Conservation (phyloP, 768 basidiomycete genomes). For the Lactarius vividus region DNA sequence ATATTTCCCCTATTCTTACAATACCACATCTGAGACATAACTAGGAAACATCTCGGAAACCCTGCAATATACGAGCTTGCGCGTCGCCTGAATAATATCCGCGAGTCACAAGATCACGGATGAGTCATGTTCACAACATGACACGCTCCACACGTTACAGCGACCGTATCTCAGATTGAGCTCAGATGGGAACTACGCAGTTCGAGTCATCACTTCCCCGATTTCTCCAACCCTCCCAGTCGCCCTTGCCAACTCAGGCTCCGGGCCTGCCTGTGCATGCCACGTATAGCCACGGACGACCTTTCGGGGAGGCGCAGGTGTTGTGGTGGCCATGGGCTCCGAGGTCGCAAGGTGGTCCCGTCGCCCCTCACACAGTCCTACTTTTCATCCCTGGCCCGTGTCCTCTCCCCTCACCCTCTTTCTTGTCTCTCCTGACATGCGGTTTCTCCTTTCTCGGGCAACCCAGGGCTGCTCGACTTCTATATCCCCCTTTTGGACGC, state of each 20-base stretch:
- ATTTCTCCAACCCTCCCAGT: constrained; percentile 25
- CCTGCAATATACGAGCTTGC: too few species aligned
- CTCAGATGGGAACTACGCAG: too few species aligned
- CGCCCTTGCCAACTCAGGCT: background rate
- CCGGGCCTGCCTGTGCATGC: constrained; percentile 18
- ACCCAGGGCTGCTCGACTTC: constrained; percentile 63
- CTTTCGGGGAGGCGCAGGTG: constrained; percentile 44
- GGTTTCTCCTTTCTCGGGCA: constrained; percentile 38
- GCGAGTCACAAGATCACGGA: too few species aligned
- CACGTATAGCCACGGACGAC: constrained; percentile 40
- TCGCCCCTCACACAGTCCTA: constrained; percentile 12
- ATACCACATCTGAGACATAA: too few species aligned
- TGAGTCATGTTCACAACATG: too few species aligned
- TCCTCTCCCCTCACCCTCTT: background rate
- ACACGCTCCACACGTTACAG: too few species aligned
- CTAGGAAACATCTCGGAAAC: too few species aligned
- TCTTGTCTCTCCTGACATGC: constrained; percentile 1
- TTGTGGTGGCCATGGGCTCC: constrained; percentile 49
- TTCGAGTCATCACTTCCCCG: constrained; percentile 12
- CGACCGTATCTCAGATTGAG: too few species aligned
- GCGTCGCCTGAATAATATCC: too few species aligned
- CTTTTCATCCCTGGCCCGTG: constrained; percentile 25
- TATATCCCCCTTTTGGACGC: constrained; percentile 62
- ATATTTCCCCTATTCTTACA: too few species aligned
- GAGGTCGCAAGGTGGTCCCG: constrained; percentile 8